Conservation (phyloP, 345 rosid species). For the Xanthoceras sorbifolium region DNA sequence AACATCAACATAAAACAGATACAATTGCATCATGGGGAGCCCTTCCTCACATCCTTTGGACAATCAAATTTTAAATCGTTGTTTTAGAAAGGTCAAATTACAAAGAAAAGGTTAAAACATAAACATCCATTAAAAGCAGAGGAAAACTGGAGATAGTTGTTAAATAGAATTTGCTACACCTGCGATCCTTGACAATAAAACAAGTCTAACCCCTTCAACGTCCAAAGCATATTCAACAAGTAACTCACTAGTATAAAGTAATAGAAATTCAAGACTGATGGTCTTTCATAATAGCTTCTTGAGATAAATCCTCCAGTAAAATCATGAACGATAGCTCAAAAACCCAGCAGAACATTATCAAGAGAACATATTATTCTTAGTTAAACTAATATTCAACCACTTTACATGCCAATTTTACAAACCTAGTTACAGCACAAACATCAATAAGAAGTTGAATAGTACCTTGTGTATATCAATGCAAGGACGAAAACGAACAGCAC, state of each 20-base stretch:
- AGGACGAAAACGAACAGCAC: slow-evolving; percentile 80
- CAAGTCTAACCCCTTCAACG: too few relatives aligned
- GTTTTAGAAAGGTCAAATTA: background rate
- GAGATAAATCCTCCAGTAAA: background rate
- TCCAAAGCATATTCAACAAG: background rate
- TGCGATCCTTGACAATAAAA: background rate
- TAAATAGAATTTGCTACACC: background rate
- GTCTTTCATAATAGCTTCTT: background rate
- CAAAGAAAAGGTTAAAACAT: background rate
- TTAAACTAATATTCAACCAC: background rate
- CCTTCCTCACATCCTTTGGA: background rate
- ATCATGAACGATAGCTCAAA: background rate
- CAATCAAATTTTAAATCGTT: background rate
- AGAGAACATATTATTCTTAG: background rate
- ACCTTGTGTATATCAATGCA: slow-evolving; percentile 96
- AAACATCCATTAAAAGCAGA: background rate
- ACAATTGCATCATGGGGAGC: background rate
- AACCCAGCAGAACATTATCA: background rate
- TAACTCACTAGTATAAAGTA: background rate
- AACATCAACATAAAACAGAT: too few relatives aligned
- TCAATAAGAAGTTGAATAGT: slow-evolving; percentile 1
- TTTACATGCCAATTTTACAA: background rate
- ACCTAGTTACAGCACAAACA: too few relatives aligned
- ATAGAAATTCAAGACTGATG: background rate
- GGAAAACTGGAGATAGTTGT: background rate